Conservation (phyloP, 331 rosid genomes). For the Arachis monticola region DNA sequence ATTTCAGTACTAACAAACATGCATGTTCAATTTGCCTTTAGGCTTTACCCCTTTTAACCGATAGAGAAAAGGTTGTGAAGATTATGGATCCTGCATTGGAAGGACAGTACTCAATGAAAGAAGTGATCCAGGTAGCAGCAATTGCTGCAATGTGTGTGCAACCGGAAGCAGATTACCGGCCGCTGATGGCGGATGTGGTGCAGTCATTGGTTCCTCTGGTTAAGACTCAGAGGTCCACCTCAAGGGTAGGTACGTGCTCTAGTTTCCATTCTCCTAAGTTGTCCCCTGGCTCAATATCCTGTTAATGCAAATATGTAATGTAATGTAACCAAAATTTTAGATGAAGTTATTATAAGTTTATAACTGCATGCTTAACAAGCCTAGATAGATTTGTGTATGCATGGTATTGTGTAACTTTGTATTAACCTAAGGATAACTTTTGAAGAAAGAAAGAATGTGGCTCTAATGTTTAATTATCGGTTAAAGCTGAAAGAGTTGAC, state of each 20-base stretch:
- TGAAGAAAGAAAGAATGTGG: not conserved
- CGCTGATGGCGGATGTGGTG: constrained; percentile 97
- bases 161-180: constrained; percentile 94
- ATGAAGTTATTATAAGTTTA: not conserved
- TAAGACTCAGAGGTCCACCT: constrained; percentile 60
- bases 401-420: constrained; percentile 28
- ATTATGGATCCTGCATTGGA: constrained; percentile 92
- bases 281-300: constrained; percentile 47
- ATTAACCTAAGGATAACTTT: constrained; percentile 7
- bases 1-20: constrained; percentile 18
- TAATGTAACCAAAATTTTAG: constrained; percentile 37
- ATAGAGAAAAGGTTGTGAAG: constrained; percentile 78
- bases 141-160: constrained; percentile 97
- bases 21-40: constrained; percentile 33
- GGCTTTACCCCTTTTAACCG: constrained; percentile 91
- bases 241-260: constrained; percentile 65
- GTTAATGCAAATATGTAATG: constrained; percentile 48
- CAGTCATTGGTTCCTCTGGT: constrained; percentile 88
- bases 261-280: constrained; percentile 62
- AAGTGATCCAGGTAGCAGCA: constrained; percentile 92
- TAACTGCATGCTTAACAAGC: constrained; percentile 34
- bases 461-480: constrained; percentile 1
- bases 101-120: constrained; percentile 92
- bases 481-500: not conserved
- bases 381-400: constrained; percentile 34